Evolutionary conservation across 169 alveolate genomes (phyloP), one percentile per base, ranked within the genome.

Genomic region (Eimeria maxima): DNA sequence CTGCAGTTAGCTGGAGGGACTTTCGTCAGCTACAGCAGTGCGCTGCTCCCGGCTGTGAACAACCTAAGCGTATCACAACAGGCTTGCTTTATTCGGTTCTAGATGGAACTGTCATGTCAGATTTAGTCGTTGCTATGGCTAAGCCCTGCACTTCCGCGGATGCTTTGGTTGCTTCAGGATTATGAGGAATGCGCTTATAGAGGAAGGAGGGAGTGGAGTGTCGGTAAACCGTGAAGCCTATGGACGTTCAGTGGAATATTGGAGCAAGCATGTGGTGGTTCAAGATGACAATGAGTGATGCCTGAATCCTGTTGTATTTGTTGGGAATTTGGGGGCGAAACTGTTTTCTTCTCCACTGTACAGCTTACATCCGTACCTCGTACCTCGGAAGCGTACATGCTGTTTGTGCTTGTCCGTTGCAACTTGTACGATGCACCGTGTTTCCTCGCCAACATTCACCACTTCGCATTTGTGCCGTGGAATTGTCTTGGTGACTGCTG

Each of bases 181-280:
- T 97, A 97, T 99, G 98, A 97, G 99, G 92, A 99, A 99, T 97
- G 98, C 99, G 2, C 97, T 99, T 74, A 98, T 98, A 90, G 99
- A 98, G 57, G 99, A 99, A 94, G 99, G 99, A 27, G 99, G 99
- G 42, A 99, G 99, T 96, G 99, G 99, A 65, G 99, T 99, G n/a
- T 98, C 99, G 67, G 89, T 99, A 18, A 98, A 98, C 90, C 97
- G 98, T 71, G 99, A 97, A 60, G 98, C 97, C 78, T 99, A 99
- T 96, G 93, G 97, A 91, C 98, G 98, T 55, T 97, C 99, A 65
- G 99, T 99, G n/a, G 98, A 97, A 90, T 99, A 98, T 97, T 99
- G 99, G 99, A 92, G 98, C 22, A 96, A 98, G 81, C 98, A 99
- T 96, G 99, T 99, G 29, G 94, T 98, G 53, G 96, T 99, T 60